Evolutionary conservation across 345 rosid genomes (phyloP).

Genomic region (Cardamine occulta): DNA sequence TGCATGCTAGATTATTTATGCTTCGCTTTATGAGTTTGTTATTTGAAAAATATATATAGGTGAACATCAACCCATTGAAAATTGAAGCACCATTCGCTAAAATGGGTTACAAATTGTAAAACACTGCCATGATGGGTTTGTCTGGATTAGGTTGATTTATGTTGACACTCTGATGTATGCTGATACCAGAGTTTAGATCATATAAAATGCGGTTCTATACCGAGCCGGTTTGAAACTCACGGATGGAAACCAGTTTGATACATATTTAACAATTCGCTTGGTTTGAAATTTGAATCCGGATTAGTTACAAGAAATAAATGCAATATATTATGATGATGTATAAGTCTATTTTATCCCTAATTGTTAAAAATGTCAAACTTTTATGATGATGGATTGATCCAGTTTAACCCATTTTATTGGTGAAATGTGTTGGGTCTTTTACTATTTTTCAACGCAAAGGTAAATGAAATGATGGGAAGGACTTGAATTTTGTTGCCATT

Average conservation of each 20-base stretch:
- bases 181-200: not conserved
- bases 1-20: not conserved
- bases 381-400: not conserved
- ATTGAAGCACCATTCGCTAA: not conserved
- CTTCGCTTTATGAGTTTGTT: not conserved
- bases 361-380: not conserved
- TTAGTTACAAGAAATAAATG: not conserved
- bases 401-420: not conserved
- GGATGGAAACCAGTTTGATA: not conserved
- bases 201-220: not conserved
- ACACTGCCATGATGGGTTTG: not conserved
- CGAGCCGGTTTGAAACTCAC: not conserved
- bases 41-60: not conserved
- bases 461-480: conserved; percentile 17
- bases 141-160: not conserved
- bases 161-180: not conserved
- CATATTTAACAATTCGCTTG: not conserved
- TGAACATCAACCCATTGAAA: not conserved
- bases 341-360: not conserved
- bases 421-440: not conserved
- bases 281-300: not conserved
- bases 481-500: not conserved
- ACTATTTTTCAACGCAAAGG: not conserved
- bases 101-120: not conserved
- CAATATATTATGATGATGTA: not conserved